Evolutionary conservation across 2,329 filamentous ascomycete genomes (phyloP), one percentile per base, ranked within the genome.

Genomic region (Aspergillus ochraceoroseus): DNA sequence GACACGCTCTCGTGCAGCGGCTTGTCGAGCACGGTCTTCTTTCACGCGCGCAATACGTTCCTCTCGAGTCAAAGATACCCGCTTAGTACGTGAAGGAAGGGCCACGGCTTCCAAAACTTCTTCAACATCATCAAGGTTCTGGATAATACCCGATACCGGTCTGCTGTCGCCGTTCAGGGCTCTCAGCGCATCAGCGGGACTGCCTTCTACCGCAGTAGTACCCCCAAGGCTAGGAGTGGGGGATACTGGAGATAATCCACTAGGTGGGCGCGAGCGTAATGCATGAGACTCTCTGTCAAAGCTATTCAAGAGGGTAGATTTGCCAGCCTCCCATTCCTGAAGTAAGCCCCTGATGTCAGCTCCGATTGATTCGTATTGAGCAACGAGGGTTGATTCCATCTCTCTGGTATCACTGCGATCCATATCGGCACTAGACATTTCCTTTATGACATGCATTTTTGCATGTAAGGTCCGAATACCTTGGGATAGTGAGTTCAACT

Each of bases 291-390:
- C 87, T 43, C 82, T 80, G 62, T 92, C 83, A 56, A 95, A 84
- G 51, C 85, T 89, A 39, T 80, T 79, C 32, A 87, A 81, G 37
- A 98, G 71, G 4, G 87, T 82, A n/a, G 82, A 77, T 62, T 85
- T 90, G 35, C 90, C 92, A 37, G 83, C 78, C 55, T 94, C 87
- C 89, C 89, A 95, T 48, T 87, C 85, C 48, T 84, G 76, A 64
- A 89, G 80, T 34, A 95, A 70, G 29, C 82, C 77, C 60, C 83
- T 83, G 30, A 98, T 74, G 57, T 98, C 92, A 17, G 82, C 74
- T 2, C 92, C 92, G 48, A 98, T 94, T 3, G 88, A 90, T 41
- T 98, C 92, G 63, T 96, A 98, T 57, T 96, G 92, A 14, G 81
- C 70, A 74, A 95, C 82, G 26, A 96, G 74, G 47, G 80, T 82